Percentiles rank a stretch among this genome's conserved stretches.
These are phyloP conservation scores for Suzukiozyma palmioleophila DNA, from an alignment of 1,139 yeast species.

Conservation along the genomic window DNA sequence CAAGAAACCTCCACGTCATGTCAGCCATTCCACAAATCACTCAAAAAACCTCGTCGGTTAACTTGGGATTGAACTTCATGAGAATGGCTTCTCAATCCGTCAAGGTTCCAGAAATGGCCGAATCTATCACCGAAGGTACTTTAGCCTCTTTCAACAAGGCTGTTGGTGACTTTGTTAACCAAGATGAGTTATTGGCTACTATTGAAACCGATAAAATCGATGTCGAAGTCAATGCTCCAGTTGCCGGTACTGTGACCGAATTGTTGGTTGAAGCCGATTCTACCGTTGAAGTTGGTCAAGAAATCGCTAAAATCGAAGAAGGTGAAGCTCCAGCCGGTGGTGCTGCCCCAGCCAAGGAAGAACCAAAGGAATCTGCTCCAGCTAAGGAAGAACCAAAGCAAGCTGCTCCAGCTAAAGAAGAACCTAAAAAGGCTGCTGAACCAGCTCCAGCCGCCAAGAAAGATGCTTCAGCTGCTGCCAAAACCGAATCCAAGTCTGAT, in stretches of 20 bases:
- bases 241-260: constrained; percentile 85
- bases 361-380: constrained; percentile 15
- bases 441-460: constrained; percentile 52
- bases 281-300: constrained; percentile 96
- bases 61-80: constrained; percentile 16
- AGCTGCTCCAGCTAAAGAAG: constrained; percentile 19
- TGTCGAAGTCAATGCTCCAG: constrained; percentile 93
- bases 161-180: constrained; percentile 85
- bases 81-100: constrained; percentile 51
- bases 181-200: constrained; percentile 92
- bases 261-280: constrained; percentile 81
- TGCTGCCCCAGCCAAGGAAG: constrained; percentile 28
- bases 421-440: constrained; percentile 39
- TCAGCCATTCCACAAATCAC: neutral
- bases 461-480: constrained; percentile 18
- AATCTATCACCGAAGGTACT: constrained; percentile 96
- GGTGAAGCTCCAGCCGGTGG: constrained; percentile 80
- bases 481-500: constrained; percentile 25
- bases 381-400: constrained; percentile 24
- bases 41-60: neutral
- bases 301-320: constrained; percentile 81
- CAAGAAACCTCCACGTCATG: neutral
- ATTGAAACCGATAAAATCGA: constrained; percentile 98
- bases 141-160: constrained; percentile 71
- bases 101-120: constrained; percentile 98